These are phyloP conservation scores for Paraphaeosphaeria minitans DNA, from an alignment of 2,329 filamentous ascomycete genomes.

Conservation along the genomic window DNA sequence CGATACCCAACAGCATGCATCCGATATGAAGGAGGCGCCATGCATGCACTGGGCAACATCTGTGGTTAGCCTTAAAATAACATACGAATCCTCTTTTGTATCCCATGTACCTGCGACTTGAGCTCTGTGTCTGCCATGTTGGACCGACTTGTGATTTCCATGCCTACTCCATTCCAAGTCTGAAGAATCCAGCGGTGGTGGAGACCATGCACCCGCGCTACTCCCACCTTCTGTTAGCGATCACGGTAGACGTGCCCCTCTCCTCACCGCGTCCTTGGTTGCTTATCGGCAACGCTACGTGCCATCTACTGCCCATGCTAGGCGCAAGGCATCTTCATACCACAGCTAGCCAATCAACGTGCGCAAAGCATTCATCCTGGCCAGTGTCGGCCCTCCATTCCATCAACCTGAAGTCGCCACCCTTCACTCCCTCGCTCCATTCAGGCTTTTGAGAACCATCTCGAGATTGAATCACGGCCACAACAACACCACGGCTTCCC, in stretches of 20 bases:
- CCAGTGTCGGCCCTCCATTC: neutral
- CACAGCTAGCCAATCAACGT: neutral
- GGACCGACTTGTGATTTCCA: conserved; percentile 2
- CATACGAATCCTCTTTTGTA: neutral
- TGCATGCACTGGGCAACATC: conserved; percentile 12
- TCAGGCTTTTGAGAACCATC: neutral
- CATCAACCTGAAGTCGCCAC: neutral
- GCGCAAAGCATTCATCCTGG: neutral
- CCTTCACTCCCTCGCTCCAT: neutral
- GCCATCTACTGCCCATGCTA: neutral
- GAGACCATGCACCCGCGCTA: neutral
- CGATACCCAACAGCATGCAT: conserved; percentile 17
- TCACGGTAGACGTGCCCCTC: neutral
- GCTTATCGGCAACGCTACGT: neutral
- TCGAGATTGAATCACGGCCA: neutral
- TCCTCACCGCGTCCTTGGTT: neutral
- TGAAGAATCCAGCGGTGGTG: neutral
- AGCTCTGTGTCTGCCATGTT: neutral
- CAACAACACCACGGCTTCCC: neutral
- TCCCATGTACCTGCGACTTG: neutral
- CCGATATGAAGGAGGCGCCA: conserved; percentile 8
- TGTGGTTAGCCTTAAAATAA: conserved; percentile 7
- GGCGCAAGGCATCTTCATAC: neutral
- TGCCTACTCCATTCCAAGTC: neutral
- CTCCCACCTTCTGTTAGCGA: no score